Conservation (phyloP, 225 moss, liverwort and hornwort genomes). For the Anthoceros angustus region DNA sequence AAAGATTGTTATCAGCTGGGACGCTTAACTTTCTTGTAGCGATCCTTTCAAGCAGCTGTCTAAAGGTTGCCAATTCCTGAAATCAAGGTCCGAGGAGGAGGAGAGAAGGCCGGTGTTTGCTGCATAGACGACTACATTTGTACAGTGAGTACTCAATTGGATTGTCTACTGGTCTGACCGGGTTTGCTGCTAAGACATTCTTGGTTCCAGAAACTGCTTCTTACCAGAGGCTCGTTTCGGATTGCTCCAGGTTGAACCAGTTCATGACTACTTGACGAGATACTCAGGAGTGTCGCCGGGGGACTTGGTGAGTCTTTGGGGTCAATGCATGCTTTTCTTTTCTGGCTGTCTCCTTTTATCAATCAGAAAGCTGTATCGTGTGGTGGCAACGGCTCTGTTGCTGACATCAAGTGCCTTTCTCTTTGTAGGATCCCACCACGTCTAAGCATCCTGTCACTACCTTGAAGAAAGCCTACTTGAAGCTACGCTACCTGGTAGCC, state of each 20-base stretch:
- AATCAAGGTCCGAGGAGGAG: slow-evolving; percentile 54
- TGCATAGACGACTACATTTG: slow-evolving; percentile 56
- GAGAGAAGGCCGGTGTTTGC: slow-evolving; percentile 41
- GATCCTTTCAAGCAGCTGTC: not conserved
- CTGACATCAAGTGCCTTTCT: slow-evolving; percentile 4
- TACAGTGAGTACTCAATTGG: slow-evolving; percentile 21
- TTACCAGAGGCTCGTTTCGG: not conserved
- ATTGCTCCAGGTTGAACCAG: slow-evolving; percentile 42
- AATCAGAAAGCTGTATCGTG: not conserved
- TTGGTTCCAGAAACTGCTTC: not conserved
- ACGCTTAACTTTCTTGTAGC: not conserved
- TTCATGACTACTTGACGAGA: slow-evolving; percentile 49
- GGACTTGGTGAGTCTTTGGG: slow-evolving; percentile 35
- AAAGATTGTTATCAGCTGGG: not conserved
- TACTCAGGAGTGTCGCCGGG: slow-evolving; percentile 53
- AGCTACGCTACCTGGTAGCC: slow-evolving; percentile 44
- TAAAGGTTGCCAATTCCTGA: not conserved
- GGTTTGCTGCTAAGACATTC: not conserved
- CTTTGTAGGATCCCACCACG: slow-evolving; percentile 36
- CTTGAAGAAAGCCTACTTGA: slow-evolving; percentile 49
- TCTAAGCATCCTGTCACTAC: slow-evolving; percentile 57
- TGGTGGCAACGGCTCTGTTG: not conserved
- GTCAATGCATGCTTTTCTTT: not conserved
- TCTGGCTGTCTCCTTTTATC: not conserved
- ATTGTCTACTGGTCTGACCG: slow-evolving; percentile 5